Evolutionary conservation across 441 rosid species (phyloP).

Genomic region (Hura crepitans): DNA sequence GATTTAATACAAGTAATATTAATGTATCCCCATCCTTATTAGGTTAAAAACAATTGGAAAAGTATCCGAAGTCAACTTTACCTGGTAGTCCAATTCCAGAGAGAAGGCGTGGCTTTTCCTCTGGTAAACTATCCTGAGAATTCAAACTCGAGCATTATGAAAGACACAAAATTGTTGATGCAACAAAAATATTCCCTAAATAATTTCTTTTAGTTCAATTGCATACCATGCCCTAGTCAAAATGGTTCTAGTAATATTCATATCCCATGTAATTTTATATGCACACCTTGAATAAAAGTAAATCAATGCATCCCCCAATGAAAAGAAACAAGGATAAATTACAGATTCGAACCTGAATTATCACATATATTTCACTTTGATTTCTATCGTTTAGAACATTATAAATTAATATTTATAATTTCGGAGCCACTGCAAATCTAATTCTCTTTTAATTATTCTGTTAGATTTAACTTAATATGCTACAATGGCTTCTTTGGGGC

Average conservation of each 20-base stretch:
- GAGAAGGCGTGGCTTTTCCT: conserved; percentile 53
- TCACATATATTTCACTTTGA: too few relatives aligned
- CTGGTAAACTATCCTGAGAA: conserved; percentile 53
- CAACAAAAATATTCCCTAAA: background rate
- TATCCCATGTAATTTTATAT: background rate
- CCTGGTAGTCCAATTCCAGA: conserved; percentile 74
- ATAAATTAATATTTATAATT: too few relatives aligned
- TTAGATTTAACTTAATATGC: too few relatives aligned
- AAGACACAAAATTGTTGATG: background rate
- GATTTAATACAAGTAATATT: background rate
- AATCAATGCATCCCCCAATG: background rate
- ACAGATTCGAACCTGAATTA: too few relatives aligned
- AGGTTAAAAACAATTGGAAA: background rate
- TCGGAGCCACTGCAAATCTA: too few relatives aligned
- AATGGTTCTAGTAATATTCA: background rate
- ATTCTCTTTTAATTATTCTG: too few relatives aligned
- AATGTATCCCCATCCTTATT: too few relatives aligned
- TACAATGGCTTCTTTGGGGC: too few relatives aligned
- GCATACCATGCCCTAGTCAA: background rate
- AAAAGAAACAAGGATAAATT: background rate
- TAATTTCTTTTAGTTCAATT: background rate
- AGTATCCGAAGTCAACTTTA: conserved; percentile 23
- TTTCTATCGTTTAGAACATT: too few relatives aligned
- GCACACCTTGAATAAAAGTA: background rate
- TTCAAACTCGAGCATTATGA: background rate